Conservation (phyloP, 768 basidiomycete species). For the Rossbeevera mucosa region DNA sequence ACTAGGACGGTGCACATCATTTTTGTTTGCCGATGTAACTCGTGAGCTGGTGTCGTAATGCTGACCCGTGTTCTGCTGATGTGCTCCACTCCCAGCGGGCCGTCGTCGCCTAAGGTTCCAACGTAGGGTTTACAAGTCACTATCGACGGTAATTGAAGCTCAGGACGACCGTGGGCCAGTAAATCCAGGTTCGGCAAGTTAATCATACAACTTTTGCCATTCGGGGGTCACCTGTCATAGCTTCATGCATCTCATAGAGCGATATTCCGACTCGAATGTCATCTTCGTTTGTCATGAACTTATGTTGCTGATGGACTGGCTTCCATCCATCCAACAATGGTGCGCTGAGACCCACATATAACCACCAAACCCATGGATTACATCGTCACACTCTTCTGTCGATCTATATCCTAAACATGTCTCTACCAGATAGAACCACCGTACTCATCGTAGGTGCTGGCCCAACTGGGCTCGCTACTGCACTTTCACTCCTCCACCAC, state of each 20-base stretch:
- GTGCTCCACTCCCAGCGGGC: too few relatives aligned
- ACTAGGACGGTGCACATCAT: neutral
- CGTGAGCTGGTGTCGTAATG: too few relatives aligned
- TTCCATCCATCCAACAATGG: neutral
- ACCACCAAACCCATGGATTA: too few relatives aligned
- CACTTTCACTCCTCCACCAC: constrained; percentile 41
- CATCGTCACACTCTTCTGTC: neutral
- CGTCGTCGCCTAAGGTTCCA: too few relatives aligned
- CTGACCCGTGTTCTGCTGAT: neutral
- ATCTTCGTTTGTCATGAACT: neutral
- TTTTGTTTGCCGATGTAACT: neutral
- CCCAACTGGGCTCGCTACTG: constrained; percentile 46
- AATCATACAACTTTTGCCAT: neutral
- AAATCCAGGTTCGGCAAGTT: neutral
- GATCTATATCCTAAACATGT: too few relatives aligned
- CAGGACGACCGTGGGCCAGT: too few relatives aligned
- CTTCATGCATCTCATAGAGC: neutral
- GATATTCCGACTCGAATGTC: neutral
- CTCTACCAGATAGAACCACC: constrained; percentile 34
- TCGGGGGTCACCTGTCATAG: neutral
- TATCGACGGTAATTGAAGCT: too few relatives aligned
- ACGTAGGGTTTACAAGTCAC: too few relatives aligned
- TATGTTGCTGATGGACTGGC: neutral
- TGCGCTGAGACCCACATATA: neutral
- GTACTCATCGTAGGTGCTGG: constrained; percentile 50